Evolutionary conservation across 1,284 basidiomycete genomes (phyloP).

Genomic region (Neolentinus lepideus): DNA sequence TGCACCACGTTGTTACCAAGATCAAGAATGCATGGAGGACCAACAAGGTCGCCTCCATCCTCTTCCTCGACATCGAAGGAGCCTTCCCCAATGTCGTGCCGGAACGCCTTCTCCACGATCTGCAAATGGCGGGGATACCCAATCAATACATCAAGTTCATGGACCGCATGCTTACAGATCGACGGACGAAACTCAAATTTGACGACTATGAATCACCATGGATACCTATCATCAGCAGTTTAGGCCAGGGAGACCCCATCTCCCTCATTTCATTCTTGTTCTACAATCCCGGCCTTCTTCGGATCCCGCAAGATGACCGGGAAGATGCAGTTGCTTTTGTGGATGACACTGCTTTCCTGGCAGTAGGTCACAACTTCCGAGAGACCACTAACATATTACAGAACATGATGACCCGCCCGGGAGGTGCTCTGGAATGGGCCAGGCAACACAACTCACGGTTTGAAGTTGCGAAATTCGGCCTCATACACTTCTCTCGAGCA

Average conservation of each 20-base stretch:
- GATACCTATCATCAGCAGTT: conserved; percentile 19
- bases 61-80: conserved; percentile 33
- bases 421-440: conserved; percentile 18
- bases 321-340: conserved; percentile 19
- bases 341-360: conserved; percentile 19
- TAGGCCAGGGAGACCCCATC: conserved; percentile 27
- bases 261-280: conserved; percentile 24
- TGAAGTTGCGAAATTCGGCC: conserved; percentile 17
- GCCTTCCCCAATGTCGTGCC: conserved; percentile 28
- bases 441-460: conserved; percentile 16
- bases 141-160: conserved; percentile 17
- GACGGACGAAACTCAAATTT: conserved; percentile 19
- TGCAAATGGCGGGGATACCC: conserved; percentile 21
- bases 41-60: conserved; percentile 19
- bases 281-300: conserved; percentile 25
- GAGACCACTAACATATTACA: conserved; percentile 12
- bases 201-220: conserved; percentile 20
- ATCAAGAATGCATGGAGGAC: conserved; percentile 27
- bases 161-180: conserved; percentile 12
- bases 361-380: conserved; percentile 9
- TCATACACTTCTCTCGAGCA: conserved; percentile 9
- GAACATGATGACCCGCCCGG: conserved; percentile 13
- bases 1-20: conserved; percentile 22
- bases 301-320: conserved; percentile 7
- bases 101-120: conserved; percentile 23